Conservation (phyloP, 2,329 filamentous ascomycete species). For the Cladophialophora carrionii region DNA sequence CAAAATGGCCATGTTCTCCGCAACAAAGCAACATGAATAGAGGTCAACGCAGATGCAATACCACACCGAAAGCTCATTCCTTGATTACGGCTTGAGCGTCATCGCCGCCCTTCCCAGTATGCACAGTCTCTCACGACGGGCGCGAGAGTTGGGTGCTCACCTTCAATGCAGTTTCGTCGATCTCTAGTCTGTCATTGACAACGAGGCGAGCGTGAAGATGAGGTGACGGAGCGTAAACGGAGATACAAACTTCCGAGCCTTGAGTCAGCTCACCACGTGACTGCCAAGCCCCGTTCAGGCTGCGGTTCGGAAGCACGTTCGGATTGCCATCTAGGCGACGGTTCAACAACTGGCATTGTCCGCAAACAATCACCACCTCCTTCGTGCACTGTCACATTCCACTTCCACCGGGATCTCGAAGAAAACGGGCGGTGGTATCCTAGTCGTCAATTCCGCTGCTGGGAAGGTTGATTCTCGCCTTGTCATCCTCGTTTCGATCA, state of each 20-base stretch:
- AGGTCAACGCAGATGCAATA: neutral
- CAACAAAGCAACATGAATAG: neutral
- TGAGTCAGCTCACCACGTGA: neutral
- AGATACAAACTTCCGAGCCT: neutral
- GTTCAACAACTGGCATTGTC: neutral
- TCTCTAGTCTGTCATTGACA: neutral
- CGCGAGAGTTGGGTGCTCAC: neutral
- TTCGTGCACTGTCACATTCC: neutral
- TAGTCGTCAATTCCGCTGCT: neutral
- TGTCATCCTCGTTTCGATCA: slow-evolving; percentile 6
- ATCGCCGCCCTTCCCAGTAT: neutral
- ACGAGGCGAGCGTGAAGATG: neutral
- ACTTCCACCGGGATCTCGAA: neutral
- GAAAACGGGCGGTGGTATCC: neutral
- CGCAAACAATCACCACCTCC: neutral
- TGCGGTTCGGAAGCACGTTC: slow-evolving; percentile 3
- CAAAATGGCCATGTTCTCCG: neutral
- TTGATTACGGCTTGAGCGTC: neutral
- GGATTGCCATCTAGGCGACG: neutral
- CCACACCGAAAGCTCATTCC: neutral
- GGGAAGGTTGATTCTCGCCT: neutral
- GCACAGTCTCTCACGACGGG: neutral
- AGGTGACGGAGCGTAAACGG: too few relatives aligned
- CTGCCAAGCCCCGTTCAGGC: slow-evolving; percentile 4
- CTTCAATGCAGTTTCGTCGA: neutral